Conservation (phyloP, 1,284 basidiomycete species). For the Apiotrichum brassicae region DNA sequence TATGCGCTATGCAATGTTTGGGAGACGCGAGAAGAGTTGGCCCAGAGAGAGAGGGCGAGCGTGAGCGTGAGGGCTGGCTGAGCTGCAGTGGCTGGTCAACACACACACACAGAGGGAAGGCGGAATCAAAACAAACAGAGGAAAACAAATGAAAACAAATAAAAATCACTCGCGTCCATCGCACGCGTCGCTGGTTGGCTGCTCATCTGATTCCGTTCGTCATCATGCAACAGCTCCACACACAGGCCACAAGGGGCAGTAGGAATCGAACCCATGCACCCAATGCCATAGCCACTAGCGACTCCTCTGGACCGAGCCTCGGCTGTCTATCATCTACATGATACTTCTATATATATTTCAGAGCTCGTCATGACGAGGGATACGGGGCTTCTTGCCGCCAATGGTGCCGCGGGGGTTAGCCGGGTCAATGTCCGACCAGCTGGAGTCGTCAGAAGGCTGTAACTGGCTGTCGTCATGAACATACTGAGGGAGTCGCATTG, state of each 20-base stretch:
- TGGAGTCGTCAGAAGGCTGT: slow-evolving; percentile 10
- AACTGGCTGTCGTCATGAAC: slow-evolving; percentile 3
- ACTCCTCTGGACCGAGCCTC: too few relatives aligned
- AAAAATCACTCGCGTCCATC: slow-evolving; percentile 1
- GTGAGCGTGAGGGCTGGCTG: neutral
- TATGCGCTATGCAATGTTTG: too few relatives aligned
- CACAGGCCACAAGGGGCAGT: too few relatives aligned
- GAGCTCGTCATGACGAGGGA: slow-evolving; percentile 18
- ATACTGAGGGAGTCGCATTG: slow-evolving; percentile 37
- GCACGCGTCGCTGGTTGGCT: too few relatives aligned
- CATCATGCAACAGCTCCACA: too few relatives aligned
- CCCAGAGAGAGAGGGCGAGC: neutral
- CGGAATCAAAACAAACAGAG: neutral
- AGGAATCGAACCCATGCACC: too few relatives aligned
- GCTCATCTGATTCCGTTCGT: too few relatives aligned
- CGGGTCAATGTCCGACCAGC: slow-evolving; percentile 26
- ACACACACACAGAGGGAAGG: neutral
- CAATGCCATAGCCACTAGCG: too few relatives aligned
- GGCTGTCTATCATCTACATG: neutral
- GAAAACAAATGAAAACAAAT: neutral
- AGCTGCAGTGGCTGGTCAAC: too few relatives aligned
- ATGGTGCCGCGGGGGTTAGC: slow-evolving; percentile 17
- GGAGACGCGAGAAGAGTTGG: neutral
- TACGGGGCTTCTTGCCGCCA: slow-evolving; percentile 11
- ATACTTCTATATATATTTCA: slow-evolving; percentile 3